Evolutionary conservation across 805 yeast species (phyloP).

Genomic region (Candida ovalis): DNA sequence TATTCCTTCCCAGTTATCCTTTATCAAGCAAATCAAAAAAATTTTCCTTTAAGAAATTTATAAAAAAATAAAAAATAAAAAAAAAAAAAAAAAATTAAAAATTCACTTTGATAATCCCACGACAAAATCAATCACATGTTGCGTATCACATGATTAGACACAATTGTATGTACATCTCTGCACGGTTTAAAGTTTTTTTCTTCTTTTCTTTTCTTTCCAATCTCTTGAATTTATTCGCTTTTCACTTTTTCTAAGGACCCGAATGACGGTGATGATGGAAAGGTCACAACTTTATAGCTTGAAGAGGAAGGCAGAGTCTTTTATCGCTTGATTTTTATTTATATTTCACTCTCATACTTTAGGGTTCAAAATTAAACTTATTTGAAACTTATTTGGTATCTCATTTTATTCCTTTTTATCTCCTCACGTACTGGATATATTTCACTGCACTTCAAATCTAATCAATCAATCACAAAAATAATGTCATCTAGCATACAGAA

Average conservation of each 20-base stretch:
- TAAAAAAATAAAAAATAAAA: background rate
- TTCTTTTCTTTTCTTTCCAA: background rate
- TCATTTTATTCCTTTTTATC: too few relatives aligned
- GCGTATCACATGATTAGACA: background rate
- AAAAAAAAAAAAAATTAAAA: background rate
- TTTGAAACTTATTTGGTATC: too few relatives aligned
- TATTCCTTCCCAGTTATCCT: too few relatives aligned
- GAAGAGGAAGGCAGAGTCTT: too few relatives aligned
- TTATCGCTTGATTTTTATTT: too few relatives aligned
- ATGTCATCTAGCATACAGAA: constrained; percentile 28
- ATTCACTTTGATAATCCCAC: background rate
- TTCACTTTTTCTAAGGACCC: background rate
- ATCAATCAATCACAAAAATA: background rate
- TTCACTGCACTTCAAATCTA: background rate
- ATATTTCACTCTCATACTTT: too few relatives aligned
- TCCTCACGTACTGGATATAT: too few relatives aligned
- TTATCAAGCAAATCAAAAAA: background rate
- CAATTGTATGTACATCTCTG: background rate
- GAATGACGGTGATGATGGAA: background rate
- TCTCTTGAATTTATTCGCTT: background rate
- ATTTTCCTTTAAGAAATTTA: background rate
- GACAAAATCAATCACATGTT: background rate
- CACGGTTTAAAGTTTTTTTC: background rate
- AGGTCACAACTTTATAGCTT: too few relatives aligned
- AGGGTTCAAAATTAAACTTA: too few relatives aligned